Evolutionary conservation across 2,329 filamentous ascomycete genomes (phyloP).

Genomic region (Escovopsis sp.): DNA sequence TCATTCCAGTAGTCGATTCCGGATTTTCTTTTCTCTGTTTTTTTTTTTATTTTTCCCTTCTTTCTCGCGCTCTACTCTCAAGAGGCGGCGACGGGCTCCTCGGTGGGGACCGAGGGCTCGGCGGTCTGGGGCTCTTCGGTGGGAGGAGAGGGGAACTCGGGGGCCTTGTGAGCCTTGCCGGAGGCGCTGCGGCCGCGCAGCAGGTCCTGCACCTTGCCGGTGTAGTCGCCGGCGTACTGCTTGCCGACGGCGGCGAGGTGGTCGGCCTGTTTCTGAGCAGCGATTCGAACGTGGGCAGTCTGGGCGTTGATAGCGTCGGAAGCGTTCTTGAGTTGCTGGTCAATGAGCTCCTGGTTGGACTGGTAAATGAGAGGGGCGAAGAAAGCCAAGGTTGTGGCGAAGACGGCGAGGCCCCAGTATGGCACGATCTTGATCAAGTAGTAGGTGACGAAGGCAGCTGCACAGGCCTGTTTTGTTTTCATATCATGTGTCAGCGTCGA

Average conservation of each 20-base stretch:
- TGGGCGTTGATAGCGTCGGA: slow-evolving; percentile 45
- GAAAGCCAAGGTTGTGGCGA: slow-evolving; percentile 45
- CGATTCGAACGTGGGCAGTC: slow-evolving; percentile 45
- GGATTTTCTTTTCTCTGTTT: no score
- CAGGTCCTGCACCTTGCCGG: slow-evolving; percentile 50
- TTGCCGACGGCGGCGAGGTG: slow-evolving; percentile 49
- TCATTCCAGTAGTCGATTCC: slow-evolving; percentile 7
- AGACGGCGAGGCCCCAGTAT: slow-evolving; percentile 52
- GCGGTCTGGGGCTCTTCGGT: slow-evolving; percentile 21
- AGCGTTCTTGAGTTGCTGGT: slow-evolving; percentile 43
- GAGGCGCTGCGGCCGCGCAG: slow-evolving; percentile 35
- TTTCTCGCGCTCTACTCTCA: slow-evolving; percentile 9
- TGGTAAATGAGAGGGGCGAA: slow-evolving; percentile 49
- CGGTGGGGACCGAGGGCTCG: slow-evolving; percentile 12
- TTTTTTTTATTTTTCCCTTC: no score
- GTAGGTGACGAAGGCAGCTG: slow-evolving; percentile 50
- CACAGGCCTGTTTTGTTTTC: slow-evolving; percentile 31
- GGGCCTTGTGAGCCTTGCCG: slow-evolving; percentile 21
- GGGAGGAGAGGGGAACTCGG: slow-evolving; percentile 22
- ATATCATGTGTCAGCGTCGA: no score
- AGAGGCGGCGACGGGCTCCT: slow-evolving; percentile 16
- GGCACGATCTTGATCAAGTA: slow-evolving; percentile 55
- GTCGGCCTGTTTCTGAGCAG: slow-evolving; percentile 49
- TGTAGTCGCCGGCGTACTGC: slow-evolving; percentile 54
- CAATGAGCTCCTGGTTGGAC: slow-evolving; percentile 55